These are phyloP conservation scores for Chaetomidium leptoderma DNA, from an alignment of 495 filamentous ascomycete genomes.

Conservation along the genomic window DNA sequence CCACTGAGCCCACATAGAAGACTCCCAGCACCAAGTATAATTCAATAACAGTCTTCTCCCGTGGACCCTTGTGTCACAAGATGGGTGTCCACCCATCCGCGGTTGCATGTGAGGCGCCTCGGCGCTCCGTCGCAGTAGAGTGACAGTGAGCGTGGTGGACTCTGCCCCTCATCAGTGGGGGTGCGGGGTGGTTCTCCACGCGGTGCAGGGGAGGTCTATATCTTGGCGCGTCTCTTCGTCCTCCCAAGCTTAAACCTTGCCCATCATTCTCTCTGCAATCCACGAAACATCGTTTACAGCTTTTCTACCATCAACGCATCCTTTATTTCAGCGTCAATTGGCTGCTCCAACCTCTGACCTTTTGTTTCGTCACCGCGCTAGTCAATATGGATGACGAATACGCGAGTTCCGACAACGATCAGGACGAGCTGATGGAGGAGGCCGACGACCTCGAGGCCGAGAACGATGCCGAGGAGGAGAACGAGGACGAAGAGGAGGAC, in stretches of 20 bases:
- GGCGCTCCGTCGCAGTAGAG: too few species aligned
- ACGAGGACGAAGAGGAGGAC: constrained; percentile 55
- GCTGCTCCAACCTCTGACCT: not conserved
- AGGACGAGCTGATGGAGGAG: constrained; percentile 60
- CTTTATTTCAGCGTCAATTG: not conserved
- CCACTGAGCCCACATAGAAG: not conserved
- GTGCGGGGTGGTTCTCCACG: too few species aligned
- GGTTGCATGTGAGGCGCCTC: too few species aligned
- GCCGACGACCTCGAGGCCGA: constrained; percentile 59
- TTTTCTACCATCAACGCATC: not conserved
- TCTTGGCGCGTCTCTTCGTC: too few species aligned
- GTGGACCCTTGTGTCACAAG: not conserved
- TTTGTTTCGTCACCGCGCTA: not conserved
- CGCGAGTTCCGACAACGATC: constrained; percentile 55
- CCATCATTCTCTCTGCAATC: too few species aligned
- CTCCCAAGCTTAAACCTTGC: too few species aligned
- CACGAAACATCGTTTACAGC: too few species aligned
- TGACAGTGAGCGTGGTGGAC: too few species aligned
- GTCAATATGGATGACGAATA: constrained; percentile 42
- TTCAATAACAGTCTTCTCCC: not conserved
- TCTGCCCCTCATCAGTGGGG: too few species aligned
- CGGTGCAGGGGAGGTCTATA: too few species aligned
- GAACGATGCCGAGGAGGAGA: constrained; percentile 54
- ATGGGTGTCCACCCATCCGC: too few species aligned
- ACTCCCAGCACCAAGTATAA: constrained; percentile 2